Percentiles rank a stretch among this genome's conserved stretches.
These are phyloP conservation scores for Fusarium sp. DNA, from an alignment of 2,329 filamentous ascomycete species.

Conservation along the genomic window DNA sequence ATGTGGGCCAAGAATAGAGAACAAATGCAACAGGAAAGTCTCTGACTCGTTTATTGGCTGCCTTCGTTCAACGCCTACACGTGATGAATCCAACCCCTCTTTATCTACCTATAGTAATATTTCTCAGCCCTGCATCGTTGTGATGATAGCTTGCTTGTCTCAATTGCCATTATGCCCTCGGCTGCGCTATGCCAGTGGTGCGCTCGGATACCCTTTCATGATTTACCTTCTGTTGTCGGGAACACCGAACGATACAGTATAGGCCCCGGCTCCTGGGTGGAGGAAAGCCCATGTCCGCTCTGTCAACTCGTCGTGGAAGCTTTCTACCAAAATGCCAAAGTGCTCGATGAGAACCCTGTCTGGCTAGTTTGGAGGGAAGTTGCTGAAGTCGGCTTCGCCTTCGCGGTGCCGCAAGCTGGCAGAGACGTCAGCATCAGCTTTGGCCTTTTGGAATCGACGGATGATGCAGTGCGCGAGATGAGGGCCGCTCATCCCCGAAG, in stretches of 20 bases:
- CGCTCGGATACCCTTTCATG: not conserved
- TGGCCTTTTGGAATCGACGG: not conserved
- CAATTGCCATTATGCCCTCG: not conserved
- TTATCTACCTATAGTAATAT: not conserved
- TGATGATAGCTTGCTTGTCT: not conserved
- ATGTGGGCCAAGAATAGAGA: too few species aligned
- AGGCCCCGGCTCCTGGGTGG: not conserved
- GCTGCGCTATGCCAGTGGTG: not conserved
- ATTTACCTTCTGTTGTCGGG: not conserved
- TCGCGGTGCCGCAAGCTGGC: not conserved
- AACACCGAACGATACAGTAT: not conserved
- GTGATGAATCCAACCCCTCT: not conserved
- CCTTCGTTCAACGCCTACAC: not conserved
- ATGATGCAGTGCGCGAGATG: not conserved
- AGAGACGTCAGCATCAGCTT: not conserved
- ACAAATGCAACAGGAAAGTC: too few species aligned
- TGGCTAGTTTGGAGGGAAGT: accelerated
- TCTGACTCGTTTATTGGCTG: too few species aligned
- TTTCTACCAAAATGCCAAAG: not conserved
- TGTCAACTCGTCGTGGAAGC: not conserved
- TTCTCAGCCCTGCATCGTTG: not conserved
- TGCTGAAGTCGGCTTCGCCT: not conserved
- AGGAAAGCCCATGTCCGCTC: not conserved
- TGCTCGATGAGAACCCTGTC: not conserved
- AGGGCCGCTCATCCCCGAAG: not conserved